A percentile compares a stretch with the other conserved stretches of the same genome.
phyloP scores from a whole-genome alignment of 75 land plant species.

The Larix kaempferi region DNA sequence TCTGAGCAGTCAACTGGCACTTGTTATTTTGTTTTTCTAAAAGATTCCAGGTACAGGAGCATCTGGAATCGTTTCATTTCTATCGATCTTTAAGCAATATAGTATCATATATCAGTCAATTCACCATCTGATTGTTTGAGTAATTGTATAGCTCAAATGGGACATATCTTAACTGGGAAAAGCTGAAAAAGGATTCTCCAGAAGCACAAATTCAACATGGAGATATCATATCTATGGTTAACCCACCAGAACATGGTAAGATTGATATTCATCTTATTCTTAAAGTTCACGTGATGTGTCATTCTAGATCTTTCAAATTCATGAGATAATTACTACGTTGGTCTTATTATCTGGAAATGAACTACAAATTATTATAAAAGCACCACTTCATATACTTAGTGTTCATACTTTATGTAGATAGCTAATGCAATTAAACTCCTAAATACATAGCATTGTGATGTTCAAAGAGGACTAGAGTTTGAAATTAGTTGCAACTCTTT shows the following conservation, averaged over 20 bases:
- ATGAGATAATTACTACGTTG: not conserved
- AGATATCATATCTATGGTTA: conserved; percentile 80
- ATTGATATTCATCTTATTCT: not conserved
- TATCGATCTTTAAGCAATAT: not conserved
- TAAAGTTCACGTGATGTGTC: not conserved
- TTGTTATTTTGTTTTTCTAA: conserved; percentile 41
- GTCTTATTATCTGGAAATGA: not conserved
- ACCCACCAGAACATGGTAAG: conserved; percentile 78
- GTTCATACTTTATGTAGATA: not conserved
- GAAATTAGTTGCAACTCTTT: too few species aligned
- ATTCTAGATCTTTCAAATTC: not conserved
- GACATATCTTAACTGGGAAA: conserved; percentile 77
- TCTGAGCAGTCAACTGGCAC: conserved; percentile 10
- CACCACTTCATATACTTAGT: not conserved
- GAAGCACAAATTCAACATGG: conserved; percentile 70
- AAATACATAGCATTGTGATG: not conserved
- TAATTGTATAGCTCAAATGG: conserved; percentile 84
- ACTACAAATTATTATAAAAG: not conserved
- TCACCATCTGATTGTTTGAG: conserved; percentile 5
- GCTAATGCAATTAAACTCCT: not conserved
- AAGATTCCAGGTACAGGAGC: conserved; percentile 71
- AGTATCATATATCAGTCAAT: not conserved
- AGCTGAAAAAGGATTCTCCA: conserved; percentile 49
- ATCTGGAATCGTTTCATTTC: not conserved
- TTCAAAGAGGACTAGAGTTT: not conserved